Evolutionary conservation across 1,284 basidiomycete genomes (phyloP).

Genomic region (Fistulina hepatica): DNA sequence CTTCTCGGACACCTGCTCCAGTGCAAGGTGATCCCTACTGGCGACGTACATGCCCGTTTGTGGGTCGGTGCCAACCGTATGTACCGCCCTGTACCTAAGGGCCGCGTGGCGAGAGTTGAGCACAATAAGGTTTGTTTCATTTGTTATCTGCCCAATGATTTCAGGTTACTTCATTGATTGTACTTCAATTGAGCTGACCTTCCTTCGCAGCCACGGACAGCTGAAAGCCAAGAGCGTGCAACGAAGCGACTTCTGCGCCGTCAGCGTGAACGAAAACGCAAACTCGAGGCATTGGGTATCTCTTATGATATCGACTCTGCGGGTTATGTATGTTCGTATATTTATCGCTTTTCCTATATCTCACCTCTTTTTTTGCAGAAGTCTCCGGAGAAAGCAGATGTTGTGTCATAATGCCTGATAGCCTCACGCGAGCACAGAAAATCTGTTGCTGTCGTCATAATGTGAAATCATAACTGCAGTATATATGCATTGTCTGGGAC

Average conservation of each 20-base stretch:
- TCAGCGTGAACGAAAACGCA: constrained; percentile 69
- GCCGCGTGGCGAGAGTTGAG: constrained; percentile 59
- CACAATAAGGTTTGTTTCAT: constrained; percentile 65
- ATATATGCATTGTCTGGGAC: too few relatives aligned
- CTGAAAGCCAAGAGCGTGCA: constrained; percentile 58
- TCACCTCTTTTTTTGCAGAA: not conserved
- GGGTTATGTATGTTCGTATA: constrained; percentile 53
- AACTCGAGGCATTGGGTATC: constrained; percentile 77
- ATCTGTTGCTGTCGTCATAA: too few relatives aligned
- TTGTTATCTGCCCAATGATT: constrained; percentile 2
- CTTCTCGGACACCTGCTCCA: constrained; percentile 88
- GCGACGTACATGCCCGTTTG: constrained; percentile 84
- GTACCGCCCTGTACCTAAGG: constrained; percentile 70
- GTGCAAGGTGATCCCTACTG: constrained; percentile 79
- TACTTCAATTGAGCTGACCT: constrained; percentile 4
- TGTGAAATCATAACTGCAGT: too few relatives aligned
- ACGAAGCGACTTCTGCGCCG: constrained; percentile 67
- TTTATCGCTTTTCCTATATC: constrained; percentile 3
- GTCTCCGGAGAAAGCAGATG: not conserved
- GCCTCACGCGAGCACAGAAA: too few relatives aligned
- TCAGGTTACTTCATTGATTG: not conserved
- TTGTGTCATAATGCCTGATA: too few relatives aligned
- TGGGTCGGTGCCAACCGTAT: constrained; percentile 97
- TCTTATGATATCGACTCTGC: constrained; percentile 77
- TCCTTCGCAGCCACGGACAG: constrained; percentile 54